Evolutionary conservation across 2,329 filamentous ascomycete genomes (phyloP).

Genomic region (Arthrocladium fulminans): DNA sequence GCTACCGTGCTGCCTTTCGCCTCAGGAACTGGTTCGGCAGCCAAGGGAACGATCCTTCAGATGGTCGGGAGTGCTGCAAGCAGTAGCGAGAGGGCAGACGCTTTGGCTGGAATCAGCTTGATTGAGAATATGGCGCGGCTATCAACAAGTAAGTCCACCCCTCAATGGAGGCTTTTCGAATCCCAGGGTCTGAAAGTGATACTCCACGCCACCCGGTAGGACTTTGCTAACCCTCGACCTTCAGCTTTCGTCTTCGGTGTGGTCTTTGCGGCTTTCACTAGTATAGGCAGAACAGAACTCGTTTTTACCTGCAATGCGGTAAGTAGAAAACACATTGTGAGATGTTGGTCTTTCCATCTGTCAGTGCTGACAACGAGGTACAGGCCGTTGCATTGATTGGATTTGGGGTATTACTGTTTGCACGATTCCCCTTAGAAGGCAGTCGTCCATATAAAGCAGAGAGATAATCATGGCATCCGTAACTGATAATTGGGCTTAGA

Average conservation of each 20-base stretch:
- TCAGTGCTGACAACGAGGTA: not conserved
- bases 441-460: no score
- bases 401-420: slow-evolving; percentile 19
- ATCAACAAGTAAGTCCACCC: slow-evolving; percentile 40
- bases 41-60: slow-evolving; percentile 64
- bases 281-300: slow-evolving; percentile 49
- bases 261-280: slow-evolving; percentile 55
- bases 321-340: not conserved
- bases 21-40: slow-evolving; percentile 59
- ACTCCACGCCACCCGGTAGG: not conserved
- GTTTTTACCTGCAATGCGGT: slow-evolving; percentile 60
- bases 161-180: no score
- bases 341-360: not conserved
- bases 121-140: slow-evolving; percentile 61
- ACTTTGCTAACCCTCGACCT: not conserved
- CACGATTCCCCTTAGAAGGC: slow-evolving; percentile 19
- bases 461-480: no score
- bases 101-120: slow-evolving; percentile 59
- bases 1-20: slow-evolving; percentile 58
- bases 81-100: slow-evolving; percentile 49
- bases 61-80: slow-evolving; percentile 50
- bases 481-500: no score
- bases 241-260: slow-evolving; percentile 55
- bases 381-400: slow-evolving; percentile 20
- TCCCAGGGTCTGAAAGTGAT: not conserved